Evolutionary conservation across 2,329 filamentous ascomycete species (phyloP), one percentile per base, ranked within the genome.

Genomic region (Alternaria triticina): DNA sequence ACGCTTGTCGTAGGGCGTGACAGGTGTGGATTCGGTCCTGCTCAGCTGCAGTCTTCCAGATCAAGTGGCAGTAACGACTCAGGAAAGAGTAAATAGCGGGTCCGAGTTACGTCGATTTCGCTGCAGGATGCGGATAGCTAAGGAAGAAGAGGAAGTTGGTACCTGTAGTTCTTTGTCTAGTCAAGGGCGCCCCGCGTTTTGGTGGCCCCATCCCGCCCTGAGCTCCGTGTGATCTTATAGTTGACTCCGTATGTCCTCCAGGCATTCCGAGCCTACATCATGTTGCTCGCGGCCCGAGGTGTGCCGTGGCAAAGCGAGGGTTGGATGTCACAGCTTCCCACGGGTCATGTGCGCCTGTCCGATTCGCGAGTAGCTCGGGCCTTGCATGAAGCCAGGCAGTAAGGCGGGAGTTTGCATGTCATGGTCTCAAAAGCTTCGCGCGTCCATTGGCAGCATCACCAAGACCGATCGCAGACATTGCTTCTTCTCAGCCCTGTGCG

Each of bases 281-380:
- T 63, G 22, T 63, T 69, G 65, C 67, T 64, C 52, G 60, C 64
- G 62, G 70, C 71, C 74, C 73, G 75, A 72, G 52, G 66, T 64
- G 64, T 73, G 72, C 75, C 75, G 75, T 70, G 27, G 67, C 36
- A 75, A 77, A 77, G 73, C 75, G 75, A 72, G 62, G 20, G 45
- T 52, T 46, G n/a, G n/a, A 52, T 67, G 63, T 63, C 58, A 66
- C 56, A 64, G 65, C 66, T 65, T 56, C 58, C 62, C 52, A 57
- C 33, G 57, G 64, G 72, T 75, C 74, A 77, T 74, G 74, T 68
- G 73, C 66, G 63, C 50, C 28, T 17, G 43, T 58, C 46, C 58
- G 52, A 57, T 59, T 65, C 47, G 57, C 50, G 54, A 59, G 57
- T 8, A 57, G 59, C 63, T 72, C 71, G 49, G 40, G 36, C 59